These are phyloP conservation scores for Apostasia shenzhenica DNA, from an alignment of 106 monocot genomes.

Conservation along the genomic window DNA sequence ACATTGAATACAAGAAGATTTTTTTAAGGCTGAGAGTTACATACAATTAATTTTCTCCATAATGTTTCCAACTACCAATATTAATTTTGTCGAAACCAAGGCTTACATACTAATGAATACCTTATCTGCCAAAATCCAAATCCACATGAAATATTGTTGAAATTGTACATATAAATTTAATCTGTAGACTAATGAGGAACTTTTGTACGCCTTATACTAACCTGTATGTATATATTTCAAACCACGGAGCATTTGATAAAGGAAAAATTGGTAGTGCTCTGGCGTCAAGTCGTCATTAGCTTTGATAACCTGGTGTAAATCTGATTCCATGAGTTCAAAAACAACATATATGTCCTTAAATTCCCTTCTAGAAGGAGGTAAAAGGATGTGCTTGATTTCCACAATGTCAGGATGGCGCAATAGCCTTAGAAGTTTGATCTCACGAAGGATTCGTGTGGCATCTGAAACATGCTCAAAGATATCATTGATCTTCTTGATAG, in stretches of 20 bases:
- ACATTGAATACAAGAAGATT: no score
- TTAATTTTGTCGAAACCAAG: no score
- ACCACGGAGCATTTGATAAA: conserved; percentile 76
- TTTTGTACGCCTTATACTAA: neutral
- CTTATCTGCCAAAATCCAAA: no score
- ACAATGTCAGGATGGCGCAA: conserved; percentile 80
- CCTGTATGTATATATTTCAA: conserved; percentile 85
- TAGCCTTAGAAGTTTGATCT: conserved; percentile 77
- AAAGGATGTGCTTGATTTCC: conserved; percentile 70
- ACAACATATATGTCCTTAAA: conserved; percentile 75
- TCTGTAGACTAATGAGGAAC: no score
- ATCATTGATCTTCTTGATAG: conserved; percentile 78
- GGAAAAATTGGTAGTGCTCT: conserved; percentile 79
- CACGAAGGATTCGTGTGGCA: conserved; percentile 77
- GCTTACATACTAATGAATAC: no score
- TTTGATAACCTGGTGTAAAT: conserved; percentile 80
- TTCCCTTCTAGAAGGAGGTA: conserved; percentile 73
- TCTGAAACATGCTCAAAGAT: conserved; percentile 86
- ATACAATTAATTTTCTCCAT: no score
- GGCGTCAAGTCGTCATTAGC: conserved; percentile 77
- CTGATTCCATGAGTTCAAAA: conserved; percentile 27
- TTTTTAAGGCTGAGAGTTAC: no score
- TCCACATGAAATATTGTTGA: no score
- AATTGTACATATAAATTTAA: no score
- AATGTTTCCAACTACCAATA: no score